phyloP scores from a whole-genome alignment of 768 basidiomycete species.

The Omphalotus guepiniiformis region DNA sequence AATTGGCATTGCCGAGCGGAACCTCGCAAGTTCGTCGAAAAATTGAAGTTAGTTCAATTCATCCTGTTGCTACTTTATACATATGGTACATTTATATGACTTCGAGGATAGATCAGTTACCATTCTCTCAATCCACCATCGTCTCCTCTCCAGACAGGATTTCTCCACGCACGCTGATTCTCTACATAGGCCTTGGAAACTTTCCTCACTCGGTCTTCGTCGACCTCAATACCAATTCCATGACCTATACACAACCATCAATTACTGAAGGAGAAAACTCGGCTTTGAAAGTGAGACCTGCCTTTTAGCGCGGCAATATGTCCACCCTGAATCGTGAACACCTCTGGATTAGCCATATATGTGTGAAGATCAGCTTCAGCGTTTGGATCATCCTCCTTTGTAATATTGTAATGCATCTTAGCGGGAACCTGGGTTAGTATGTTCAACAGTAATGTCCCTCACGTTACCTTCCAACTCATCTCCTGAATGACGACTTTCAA shows the following conservation, averaged over 20 bases:
- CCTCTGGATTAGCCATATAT: slow-evolving; percentile 46
- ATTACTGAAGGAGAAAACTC: slow-evolving; percentile 4
- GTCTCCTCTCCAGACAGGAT: slow-evolving; percentile 51
- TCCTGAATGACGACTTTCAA: slow-evolving; percentile 54
- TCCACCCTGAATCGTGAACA: slow-evolving; percentile 52
- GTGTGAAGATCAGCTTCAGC: slow-evolving; percentile 52
- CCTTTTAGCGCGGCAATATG: slow-evolving; percentile 42
- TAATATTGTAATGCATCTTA: slow-evolving; percentile 62
- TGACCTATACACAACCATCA: slow-evolving; percentile 30
- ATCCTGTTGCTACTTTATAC: not conserved
- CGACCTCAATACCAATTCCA: slow-evolving; percentile 59
- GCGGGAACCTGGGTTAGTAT: not conserved
- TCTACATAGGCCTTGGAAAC: slow-evolving; percentile 29
- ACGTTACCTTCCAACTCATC: slow-evolving; percentile 54
- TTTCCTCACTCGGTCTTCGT: slow-evolving; percentile 49
- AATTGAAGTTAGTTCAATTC: too few species aligned
- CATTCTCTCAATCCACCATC: slow-evolving; percentile 55
- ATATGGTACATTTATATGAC: too few species aligned
- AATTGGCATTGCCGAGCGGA: not conserved
- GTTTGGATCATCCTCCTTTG: slow-evolving; percentile 15
- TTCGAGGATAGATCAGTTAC: too few species aligned
- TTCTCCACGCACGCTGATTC: slow-evolving; percentile 46
- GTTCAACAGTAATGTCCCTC: not conserved
- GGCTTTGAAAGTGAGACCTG: slow-evolving; percentile 13
- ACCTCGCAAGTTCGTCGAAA: too few species aligned